These are phyloP conservation scores for Umbilicus rupestris DNA, from an alignment of 164 flowering plant species.

Conservation along the genomic window DNA sequence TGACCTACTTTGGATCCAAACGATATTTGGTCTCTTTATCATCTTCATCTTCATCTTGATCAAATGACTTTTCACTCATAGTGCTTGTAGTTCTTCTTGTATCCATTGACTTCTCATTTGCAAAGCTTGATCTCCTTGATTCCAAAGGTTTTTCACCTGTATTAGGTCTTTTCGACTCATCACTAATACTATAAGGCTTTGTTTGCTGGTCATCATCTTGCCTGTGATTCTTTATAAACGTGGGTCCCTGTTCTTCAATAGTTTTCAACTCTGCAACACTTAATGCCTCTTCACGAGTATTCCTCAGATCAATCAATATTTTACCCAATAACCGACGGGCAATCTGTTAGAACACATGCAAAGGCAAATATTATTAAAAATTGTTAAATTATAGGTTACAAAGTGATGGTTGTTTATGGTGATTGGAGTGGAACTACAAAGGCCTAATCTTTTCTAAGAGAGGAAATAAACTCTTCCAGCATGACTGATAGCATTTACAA, in stretches of 20 bases:
- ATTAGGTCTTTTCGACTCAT: conserved; percentile 50
- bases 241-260: conserved; percentile 42
- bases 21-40: conserved; percentile 94
- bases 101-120: conserved; percentile 56
- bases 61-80: conserved; percentile 59
- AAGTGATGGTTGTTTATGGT: background rate
- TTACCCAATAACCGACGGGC: conserved; percentile 97
- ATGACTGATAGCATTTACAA: background rate
- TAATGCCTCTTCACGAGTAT: conserved; percentile 91
- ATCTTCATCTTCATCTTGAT: conserved; percentile 94
- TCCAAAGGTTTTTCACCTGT: conserved; percentile 18
- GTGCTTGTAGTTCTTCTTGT: conserved; percentile 40
- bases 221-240: conserved; percentile 19
- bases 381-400: background rate
- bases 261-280: conserved; percentile 78
- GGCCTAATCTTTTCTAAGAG: background rate
- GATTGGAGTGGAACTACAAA: background rate
- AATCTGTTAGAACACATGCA: conserved; percentile 37
- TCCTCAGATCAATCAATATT: conserved; percentile 84
- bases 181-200: conserved; percentile 40
- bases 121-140: conserved; percentile 40
- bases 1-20: conserved; percentile 67
- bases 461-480: background rate
- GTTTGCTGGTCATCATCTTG: conserved; percentile 41
- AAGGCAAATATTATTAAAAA: background rate